Percentiles rank a stretch among this genome's conserved stretches.
Evolutionary conservation across 2,329 filamentous ascomycete genomes (phyloP).

Genomic region (Parastagonospora nodorum): DNA sequence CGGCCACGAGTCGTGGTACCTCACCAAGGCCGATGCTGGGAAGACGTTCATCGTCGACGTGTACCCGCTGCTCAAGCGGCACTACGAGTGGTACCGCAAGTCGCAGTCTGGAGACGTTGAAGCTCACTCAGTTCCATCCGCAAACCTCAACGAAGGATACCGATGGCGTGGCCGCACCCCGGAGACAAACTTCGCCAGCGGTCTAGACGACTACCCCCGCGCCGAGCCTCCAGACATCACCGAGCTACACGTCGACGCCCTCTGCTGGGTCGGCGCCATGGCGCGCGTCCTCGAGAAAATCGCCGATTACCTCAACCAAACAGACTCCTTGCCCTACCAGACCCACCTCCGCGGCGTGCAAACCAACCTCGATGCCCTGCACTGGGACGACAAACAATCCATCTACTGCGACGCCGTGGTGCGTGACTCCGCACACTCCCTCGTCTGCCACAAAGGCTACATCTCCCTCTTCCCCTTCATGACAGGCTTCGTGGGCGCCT

Average conservation of each 20-base stretch:
- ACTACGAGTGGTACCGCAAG: constrained; percentile 91
- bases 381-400: constrained; percentile 81
- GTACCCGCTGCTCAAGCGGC: constrained; percentile 84
- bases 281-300: constrained; percentile 77
- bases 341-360: constrained; percentile 74
- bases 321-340: constrained; percentile 71
- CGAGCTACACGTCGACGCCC: constrained; percentile 89
- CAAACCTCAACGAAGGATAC: constrained; percentile 73
- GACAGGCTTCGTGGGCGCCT: constrained; percentile 73
- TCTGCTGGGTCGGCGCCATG: constrained; percentile 97
- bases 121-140: constrained; percentile 28
- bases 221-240: constrained; percentile 88
- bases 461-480: constrained; percentile 90
- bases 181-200: constrained; percentile 82
- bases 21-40: constrained; percentile 66
- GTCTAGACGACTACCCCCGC: constrained; percentile 92
- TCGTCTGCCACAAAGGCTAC: constrained; percentile 94
- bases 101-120: constrained; percentile 77
- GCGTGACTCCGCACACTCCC: constrained; percentile 79
- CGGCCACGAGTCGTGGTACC: constrained; percentile 61
- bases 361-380: constrained; percentile 83
- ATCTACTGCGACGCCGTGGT: constrained; percentile 92
- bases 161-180: constrained; percentile 88
- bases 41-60: constrained; percentile 72
- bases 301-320: constrained; percentile 70